Conservation (phyloP, 805 yeast species). For the Blastobotrys mokoenaii region DNA sequence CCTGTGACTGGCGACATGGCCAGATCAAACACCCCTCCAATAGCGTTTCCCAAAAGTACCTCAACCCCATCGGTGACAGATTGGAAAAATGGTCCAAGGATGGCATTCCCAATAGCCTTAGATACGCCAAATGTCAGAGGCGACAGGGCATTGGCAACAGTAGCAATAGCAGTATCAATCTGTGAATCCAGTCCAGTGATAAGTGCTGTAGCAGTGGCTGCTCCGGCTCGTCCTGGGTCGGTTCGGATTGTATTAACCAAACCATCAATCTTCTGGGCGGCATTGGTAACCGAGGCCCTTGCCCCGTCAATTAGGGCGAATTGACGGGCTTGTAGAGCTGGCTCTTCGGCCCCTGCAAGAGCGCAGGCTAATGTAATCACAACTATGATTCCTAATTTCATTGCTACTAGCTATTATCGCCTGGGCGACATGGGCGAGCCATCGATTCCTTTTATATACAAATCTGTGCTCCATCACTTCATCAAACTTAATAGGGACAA, state of each 20-base stretch:
- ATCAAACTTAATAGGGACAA: too few species aligned
- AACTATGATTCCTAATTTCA: too few species aligned
- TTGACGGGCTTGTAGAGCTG: not conserved
- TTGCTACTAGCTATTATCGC: too few species aligned
- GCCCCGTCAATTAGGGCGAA: not conserved
- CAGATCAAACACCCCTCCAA: slow-evolving; percentile 17
- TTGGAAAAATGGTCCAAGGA: slow-evolving; percentile 11
- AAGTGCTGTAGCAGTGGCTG: slow-evolving; percentile 9
- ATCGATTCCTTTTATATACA: too few species aligned
- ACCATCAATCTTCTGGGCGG: slow-evolving; percentile 1
- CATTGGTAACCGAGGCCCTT: slow-evolving; percentile 1
- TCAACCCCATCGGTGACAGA: slow-evolving; percentile 16
- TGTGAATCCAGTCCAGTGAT: slow-evolving; percentile 27
- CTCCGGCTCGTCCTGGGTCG: slow-evolving; percentile 8
- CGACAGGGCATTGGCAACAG: slow-evolving; percentile 11
- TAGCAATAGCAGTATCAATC: slow-evolving; percentile 22
- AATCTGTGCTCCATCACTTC: too few species aligned
- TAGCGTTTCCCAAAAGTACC: slow-evolving; percentile 19
- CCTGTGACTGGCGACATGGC: slow-evolving; percentile 5
- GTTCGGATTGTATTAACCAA: slow-evolving; percentile 1
- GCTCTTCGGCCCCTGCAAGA: too few species aligned
- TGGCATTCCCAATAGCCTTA: slow-evolving; percentile 6
- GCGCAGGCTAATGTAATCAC: too few species aligned
- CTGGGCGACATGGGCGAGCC: too few species aligned
- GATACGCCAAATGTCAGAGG: slow-evolving; percentile 15